phyloP scores from a whole-genome alignment of 108 stramenopile species.

The Aureococcus anophagefferens region DNA sequence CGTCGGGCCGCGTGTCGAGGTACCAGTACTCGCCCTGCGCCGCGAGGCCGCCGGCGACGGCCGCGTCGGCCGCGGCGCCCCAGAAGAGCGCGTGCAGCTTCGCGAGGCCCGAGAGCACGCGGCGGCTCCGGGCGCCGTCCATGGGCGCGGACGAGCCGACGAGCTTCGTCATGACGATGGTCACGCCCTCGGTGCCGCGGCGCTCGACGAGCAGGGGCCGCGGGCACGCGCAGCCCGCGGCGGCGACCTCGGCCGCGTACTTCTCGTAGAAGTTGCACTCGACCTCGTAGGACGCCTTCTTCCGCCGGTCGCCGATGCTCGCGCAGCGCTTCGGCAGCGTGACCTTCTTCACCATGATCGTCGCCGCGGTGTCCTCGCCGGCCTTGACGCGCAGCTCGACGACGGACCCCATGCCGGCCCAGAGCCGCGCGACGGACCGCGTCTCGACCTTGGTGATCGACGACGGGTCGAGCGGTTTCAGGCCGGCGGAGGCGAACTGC shows the following conservation, averaged over 20 bases:
- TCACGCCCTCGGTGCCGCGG: constrained; percentile 21
- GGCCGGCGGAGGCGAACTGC: no score
- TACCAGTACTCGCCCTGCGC: constrained; percentile 8
- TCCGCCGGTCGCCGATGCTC: constrained; percentile 54
- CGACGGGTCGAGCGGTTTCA: no score
- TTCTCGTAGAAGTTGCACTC: constrained; percentile 59
- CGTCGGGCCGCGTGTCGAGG: constrained; percentile 60
- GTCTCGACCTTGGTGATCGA: no score
- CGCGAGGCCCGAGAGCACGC: constrained; percentile 48
- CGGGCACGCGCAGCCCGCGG: constrained; percentile 21
- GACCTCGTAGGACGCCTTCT: constrained; percentile 47
- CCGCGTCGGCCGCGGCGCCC: constrained; percentile 26
- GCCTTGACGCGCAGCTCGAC: constrained; percentile 28
- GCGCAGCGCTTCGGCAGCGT: constrained; percentile 20
- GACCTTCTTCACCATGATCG: constrained; percentile 51
- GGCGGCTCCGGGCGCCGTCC: background rate
- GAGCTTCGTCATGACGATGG: constrained; percentile 37
- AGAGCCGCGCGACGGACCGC: constrained; percentile 16
- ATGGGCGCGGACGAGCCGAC: constrained; percentile 16
- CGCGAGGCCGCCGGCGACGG: constrained; percentile 7
- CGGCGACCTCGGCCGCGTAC: constrained; percentile 19
- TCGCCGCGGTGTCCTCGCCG: background rate
- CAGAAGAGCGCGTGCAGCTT: constrained; percentile 56
- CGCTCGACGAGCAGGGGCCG: constrained; percentile 41
- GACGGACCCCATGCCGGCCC: constrained; percentile 65